Evolutionary conservation across 2,329 filamentous ascomycete genomes (phyloP).

Genomic region (Balansia obtecta): DNA sequence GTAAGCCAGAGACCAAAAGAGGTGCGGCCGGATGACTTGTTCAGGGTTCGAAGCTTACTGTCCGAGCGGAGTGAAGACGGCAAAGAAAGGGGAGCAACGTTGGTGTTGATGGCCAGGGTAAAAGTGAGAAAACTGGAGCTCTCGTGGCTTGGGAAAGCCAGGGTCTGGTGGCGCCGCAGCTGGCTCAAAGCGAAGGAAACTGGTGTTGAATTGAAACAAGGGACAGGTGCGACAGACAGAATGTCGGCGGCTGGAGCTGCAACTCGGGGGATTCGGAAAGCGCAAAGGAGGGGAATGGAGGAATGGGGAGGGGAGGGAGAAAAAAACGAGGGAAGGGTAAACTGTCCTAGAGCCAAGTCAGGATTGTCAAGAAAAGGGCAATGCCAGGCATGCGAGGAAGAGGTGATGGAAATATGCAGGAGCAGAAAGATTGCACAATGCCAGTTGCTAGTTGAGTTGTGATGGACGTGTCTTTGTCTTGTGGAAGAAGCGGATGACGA

Average conservation of each 20-base stretch:
- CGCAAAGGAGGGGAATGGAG: no score
- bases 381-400: background rate
- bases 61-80: background rate
- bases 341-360: background rate
- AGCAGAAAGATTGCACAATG: background rate
- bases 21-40: background rate
- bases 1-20: background rate
- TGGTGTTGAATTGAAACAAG: background rate
- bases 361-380: background rate
- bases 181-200: background rate
- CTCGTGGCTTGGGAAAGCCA: constrained; percentile 3
- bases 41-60: background rate
- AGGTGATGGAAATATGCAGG: background rate
- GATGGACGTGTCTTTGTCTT: background rate
- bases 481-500: background rate
- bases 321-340: background rate
- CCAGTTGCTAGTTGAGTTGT: background rate
- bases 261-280: background rate
- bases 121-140: constrained; percentile 8
- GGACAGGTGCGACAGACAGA: background rate
- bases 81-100: constrained; percentile 6
- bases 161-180: constrained; percentile 1
- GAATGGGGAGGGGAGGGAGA: background rate
- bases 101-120: constrained; percentile 4
- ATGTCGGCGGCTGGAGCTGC: background rate